Evolutionary conservation across 208 protist genomes (phyloP), one percentile per base, ranked within the genome.

Genomic region (Trypanosoma caninum): DNA sequence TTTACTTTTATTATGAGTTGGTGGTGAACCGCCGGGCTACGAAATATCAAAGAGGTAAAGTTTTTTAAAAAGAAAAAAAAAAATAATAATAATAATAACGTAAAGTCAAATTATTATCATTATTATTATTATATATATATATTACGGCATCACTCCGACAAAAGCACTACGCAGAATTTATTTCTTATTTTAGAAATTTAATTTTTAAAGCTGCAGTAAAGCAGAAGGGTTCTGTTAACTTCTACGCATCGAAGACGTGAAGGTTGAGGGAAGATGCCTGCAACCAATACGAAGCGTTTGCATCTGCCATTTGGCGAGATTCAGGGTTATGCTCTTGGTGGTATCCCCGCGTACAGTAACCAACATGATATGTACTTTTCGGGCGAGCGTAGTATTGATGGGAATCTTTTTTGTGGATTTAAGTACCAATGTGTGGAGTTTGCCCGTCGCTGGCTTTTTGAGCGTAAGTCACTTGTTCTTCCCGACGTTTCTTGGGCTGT

Each of bases 341-440:
- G 76, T 37, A 84, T 95, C 46, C 76, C 84, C 0, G 89, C 89
- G n/a, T 95, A 90, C 76, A 93, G 89, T 66, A 95, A 95, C 66
- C 80, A 83, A 35, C 78, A 91, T 57, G 83, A 93, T 63, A 74
- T 84, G 63, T 91, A 78, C 75, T 95, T 95, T 69, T 91, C 84
- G 0, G 89, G 78, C 14, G 83, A 92, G 66, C 89, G 89, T 42
- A 90, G 75, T 68, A 67, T 95, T 42, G 76, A 87, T 51, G 74
- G 59, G 28, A 73, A 80, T 60, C 45, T 95, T 42, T 93, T 90
- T 59, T 91, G 71, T 62, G 89, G 89, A 33, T 95, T 87, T 65
- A 93, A 93, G 72, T 95, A 91, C 59, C 89, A 95, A 65, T 95
- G 85, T 54, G 85, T 93, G 18, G 89, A 95, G 69, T 95, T 93